These are phyloP conservation scores for Fraxinus nigra DNA, from an alignment of 305 asterid genomes.

Conservation along the genomic window DNA sequence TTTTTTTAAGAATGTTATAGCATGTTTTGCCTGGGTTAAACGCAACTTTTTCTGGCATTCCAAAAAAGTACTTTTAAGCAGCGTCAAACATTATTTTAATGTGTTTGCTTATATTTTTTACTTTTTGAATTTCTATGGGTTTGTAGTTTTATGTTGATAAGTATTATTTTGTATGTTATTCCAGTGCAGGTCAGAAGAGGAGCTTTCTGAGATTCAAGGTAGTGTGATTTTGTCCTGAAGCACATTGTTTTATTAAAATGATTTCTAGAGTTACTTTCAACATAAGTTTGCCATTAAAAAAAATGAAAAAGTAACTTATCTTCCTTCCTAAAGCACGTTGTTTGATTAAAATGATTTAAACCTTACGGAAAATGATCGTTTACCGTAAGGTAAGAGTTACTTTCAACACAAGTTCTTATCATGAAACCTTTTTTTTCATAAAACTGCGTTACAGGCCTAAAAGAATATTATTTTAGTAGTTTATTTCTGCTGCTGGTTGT, in stretches of 20 bases:
- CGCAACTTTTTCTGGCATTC: neutral
- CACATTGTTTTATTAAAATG: neutral
- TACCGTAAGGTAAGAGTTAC: neutral
- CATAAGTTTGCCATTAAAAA: too few species aligned
- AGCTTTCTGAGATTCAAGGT: slow-evolving; percentile 96
- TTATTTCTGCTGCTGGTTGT: neutral
- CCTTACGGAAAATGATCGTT: neutral
- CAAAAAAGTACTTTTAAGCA: neutral
- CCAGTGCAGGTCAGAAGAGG: slow-evolving; percentile 99
- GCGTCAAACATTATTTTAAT: neutral
- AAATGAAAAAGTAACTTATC: too few species aligned
- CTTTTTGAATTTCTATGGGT: neutral
- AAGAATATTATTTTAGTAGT: neutral
- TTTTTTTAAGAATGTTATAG: neutral
- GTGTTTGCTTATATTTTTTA: neutral
- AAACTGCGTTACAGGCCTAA: neutral
- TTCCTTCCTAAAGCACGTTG: too few species aligned
- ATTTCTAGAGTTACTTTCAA: too few species aligned
- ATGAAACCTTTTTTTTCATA: neutral
- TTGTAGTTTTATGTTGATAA: slow-evolving; percentile 33
- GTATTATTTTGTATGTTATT: slow-evolving; percentile 46
- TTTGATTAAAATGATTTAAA: neutral
- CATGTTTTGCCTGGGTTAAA: neutral
- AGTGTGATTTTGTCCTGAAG: slow-evolving; percentile 11
- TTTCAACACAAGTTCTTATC: neutral